Percentiles rank a stretch among this genome's conserved stretches.
Evolutionary conservation across 805 yeast genomes (phyloP).

Genomic region (Priceomyces haplophilus): DNA sequence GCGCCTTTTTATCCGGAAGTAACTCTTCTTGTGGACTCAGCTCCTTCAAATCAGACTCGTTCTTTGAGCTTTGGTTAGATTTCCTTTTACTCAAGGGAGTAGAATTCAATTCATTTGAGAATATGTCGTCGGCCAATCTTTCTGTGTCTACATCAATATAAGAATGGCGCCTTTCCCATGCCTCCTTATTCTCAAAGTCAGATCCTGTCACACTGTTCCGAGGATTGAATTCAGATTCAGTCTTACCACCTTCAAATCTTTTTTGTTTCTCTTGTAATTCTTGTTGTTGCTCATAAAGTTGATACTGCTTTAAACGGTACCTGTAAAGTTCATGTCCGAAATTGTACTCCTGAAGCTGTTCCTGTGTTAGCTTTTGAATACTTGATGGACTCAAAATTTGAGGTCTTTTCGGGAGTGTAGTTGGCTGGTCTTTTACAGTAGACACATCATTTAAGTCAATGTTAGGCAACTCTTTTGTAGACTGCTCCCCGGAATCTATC

Average conservation of each 20-base stretch:
- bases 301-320: slow-evolving; percentile 16
- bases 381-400: slow-evolving; percentile 12
- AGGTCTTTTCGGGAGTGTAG: slow-evolving; percentile 15
- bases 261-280: slow-evolving; percentile 8
- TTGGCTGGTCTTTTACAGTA: not conserved
- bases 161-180: slow-evolving; percentile 32
- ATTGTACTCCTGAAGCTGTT: slow-evolving; percentile 22
- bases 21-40: not conserved
- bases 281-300: slow-evolving; percentile 9
- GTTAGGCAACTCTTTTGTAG: not conserved
- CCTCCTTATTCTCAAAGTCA: slow-evolving; percentile 31
- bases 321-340: slow-evolving; percentile 20
- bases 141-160: slow-evolving; percentile 31
- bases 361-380: slow-evolving; percentile 15
- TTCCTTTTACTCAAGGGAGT: not conserved
- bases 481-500: not conserved
- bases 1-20: not conserved
- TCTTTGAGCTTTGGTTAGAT: not conserved
- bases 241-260: not conserved
- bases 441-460: too few species aligned
- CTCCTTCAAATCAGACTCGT: not conserved
- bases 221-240: slow-evolving; percentile 1
- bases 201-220: not conserved
- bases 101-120: slow-evolving; percentile 18
- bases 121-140: slow-evolving; percentile 40